phyloP scores from a whole-genome alignment of 2,329 filamentous ascomycete genomes.

The Nannizziopsis arthrosporioides region DNA sequence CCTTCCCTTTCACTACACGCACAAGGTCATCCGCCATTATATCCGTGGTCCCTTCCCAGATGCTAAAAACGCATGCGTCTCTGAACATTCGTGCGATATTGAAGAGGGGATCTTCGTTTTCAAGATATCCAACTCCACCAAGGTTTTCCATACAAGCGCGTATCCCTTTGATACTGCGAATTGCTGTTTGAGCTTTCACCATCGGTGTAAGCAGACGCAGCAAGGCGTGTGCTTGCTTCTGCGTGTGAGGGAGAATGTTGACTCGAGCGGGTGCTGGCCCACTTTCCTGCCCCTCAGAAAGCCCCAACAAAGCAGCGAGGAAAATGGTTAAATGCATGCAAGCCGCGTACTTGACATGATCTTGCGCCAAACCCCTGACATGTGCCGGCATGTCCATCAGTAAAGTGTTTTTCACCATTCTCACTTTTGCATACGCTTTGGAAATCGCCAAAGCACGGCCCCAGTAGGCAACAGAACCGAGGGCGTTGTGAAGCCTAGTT shows the following conservation, averaged over 20 bases:
- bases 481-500: slow-evolving; percentile 39
- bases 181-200: slow-evolving; percentile 23
- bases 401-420: slow-evolving; percentile 28
- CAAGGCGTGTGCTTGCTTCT: slow-evolving; percentile 17
- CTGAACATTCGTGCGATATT: slow-evolving; percentile 56
- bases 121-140: slow-evolving; percentile 25
- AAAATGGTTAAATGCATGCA: slow-evolving; percentile 30
- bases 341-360: slow-evolving; percentile 31
- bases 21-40: slow-evolving; percentile 47
- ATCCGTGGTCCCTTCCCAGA: slow-evolving; percentile 62
- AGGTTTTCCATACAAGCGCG: slow-evolving; percentile 25
- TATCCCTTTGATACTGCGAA: slow-evolving; percentile 18
- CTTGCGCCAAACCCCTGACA: slow-evolving; percentile 28
- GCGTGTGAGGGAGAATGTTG: slow-evolving; percentile 18
- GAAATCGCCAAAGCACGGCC: slow-evolving; percentile 32
- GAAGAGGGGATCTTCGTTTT: slow-evolving; percentile 43
- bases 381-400: slow-evolving; percentile 34
- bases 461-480: slow-evolving; percentile 29
- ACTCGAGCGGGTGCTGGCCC: slow-evolving; percentile 10
- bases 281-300: slow-evolving; percentile 22
- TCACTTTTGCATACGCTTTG: slow-evolving; percentile 31
- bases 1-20: slow-evolving; percentile 30
- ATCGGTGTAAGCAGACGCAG: slow-evolving; percentile 26
- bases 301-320: slow-evolving; percentile 26
- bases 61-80: slow-evolving; percentile 51